Evolutionary conservation across 352 stramenopile species (phyloP), one percentile per base, ranked within the genome.

Genomic region (Phytophthora capsici): DNA sequence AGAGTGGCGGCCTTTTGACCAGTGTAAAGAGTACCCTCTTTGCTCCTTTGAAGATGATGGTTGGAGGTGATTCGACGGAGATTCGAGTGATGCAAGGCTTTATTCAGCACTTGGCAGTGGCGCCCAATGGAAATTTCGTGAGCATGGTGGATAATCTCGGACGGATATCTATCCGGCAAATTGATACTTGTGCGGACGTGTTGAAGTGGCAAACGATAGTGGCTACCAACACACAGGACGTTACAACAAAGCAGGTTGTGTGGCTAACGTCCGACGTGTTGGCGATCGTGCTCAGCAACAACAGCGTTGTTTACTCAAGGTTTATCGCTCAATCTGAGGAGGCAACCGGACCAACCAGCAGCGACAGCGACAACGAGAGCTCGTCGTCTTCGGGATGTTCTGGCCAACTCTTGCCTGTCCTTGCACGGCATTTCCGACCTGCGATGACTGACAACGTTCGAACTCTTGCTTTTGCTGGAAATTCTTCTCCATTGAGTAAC

Each of bases 181-280:
- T 93, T 54, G 82, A 91, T 14, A 61, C 63, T 0, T 93, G 84
- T 32, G 76, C 80, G 1, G 76, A 87, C 41, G 61, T 91, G 0
- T 12, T 88, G 8, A 57, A 59, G n/a, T 93, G 84, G 84, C 73
- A 90, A 51, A 56, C 57, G 6, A 53, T 84, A 14, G 44, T 69
- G 6, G 14, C 13, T 25, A 22, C 14, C 4, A 41, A 50, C 13
- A 7, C 22, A 19, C 20, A 54, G 19, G 36, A 17, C 13, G 52
- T 44, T 30, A 19, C 49, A 20, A 45, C 69, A 16, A 71, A 74
- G 47, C 12, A 32, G 16, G 57, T 66, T 43, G 44, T 54, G 1
- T 85, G 73, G 69, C 37, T 77, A 1, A 57, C 65, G 17, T 62
- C 60, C 8, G 60, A 66, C 20, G 50, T 77, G 14, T 6, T 77